Evolutionary conservation across 805 yeast genomes (phyloP).

Genomic region (Wickerhamiella kurtzmanii): DNA sequence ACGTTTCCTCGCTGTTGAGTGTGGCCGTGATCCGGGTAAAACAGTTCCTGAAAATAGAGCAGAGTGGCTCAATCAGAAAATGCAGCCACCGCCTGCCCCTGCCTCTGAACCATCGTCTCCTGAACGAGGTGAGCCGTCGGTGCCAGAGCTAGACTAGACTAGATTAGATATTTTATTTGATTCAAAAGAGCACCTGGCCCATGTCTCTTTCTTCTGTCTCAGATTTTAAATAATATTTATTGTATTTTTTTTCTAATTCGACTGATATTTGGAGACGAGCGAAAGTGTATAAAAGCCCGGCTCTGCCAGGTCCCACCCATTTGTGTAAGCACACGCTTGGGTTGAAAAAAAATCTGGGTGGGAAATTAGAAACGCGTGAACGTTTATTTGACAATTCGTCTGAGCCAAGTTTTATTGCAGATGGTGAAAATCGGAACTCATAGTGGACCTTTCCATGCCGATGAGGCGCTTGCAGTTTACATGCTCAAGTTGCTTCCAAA

Average conservation of each 20-base stretch:
- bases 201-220: too few relatives aligned
- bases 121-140: not conserved
- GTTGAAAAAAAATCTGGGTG: too few relatives aligned
- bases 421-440: constrained; percentile 60
- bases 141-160: not conserved
- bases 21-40: constrained; percentile 23
- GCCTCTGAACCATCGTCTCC: not conserved
- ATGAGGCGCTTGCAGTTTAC: constrained; percentile 86
- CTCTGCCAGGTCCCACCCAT: too few relatives aligned
- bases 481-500: constrained; percentile 63
- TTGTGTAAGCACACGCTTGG: too few relatives aligned
- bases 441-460: constrained; percentile 87
- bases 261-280: too few relatives aligned
- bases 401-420: not conserved
- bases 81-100: not conserved
- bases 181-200: too few relatives aligned
- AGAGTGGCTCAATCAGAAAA: constrained; percentile 8
- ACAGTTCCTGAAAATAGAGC: constrained; percentile 16
- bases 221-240: too few relatives aligned
- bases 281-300: too few relatives aligned
- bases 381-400: not conserved
- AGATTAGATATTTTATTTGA: too few relatives aligned
- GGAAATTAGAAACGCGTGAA: too few relatives aligned
- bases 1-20: constrained; percentile 34
- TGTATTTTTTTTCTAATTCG: too few relatives aligned